Evolutionary conservation across 345 rosid species (phyloP).

Genomic region (Populus euphratica): DNA sequence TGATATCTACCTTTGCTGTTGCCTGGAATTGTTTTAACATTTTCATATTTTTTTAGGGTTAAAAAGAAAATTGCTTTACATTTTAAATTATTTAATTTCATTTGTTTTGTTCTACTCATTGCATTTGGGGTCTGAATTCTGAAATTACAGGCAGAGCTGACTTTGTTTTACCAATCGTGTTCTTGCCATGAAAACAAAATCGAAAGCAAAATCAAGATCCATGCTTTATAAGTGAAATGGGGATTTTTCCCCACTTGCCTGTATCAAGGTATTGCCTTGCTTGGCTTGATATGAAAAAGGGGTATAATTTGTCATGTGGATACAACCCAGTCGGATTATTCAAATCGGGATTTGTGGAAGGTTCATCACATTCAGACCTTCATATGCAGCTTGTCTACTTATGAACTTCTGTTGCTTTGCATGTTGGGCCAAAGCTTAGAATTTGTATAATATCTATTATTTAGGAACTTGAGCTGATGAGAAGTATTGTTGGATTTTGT

Average conservation of each 20-base stretch:
- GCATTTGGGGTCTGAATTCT: not conserved
- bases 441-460: not conserved
- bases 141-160: not conserved
- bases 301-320: not conserved
- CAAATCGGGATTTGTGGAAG: not conserved
- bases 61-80: too few species aligned
- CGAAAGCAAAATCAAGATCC: not conserved
- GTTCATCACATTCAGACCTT: not conserved
- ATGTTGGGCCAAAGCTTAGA: not conserved
- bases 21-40: not conserved
- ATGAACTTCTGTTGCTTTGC: not conserved
- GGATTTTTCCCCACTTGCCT: not conserved
- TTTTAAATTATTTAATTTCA: not conserved
- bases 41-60: not conserved
- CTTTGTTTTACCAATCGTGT: not conserved
- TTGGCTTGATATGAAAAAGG: not conserved
- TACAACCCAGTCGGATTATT: not conserved
- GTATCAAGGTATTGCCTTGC: not conserved
- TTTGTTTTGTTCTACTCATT: not conserved
- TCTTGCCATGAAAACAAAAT: too few species aligned
- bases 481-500: not conserved
- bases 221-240: not conserved
- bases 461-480: not conserved
- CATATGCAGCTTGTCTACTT: not conserved
- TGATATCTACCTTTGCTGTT: not conserved